Percentiles rank a stretch among this genome's conserved stretches.
Conservation (phyloP, 805 yeast genomes). For the Schwanniomyces vanrijiae region DNA sequence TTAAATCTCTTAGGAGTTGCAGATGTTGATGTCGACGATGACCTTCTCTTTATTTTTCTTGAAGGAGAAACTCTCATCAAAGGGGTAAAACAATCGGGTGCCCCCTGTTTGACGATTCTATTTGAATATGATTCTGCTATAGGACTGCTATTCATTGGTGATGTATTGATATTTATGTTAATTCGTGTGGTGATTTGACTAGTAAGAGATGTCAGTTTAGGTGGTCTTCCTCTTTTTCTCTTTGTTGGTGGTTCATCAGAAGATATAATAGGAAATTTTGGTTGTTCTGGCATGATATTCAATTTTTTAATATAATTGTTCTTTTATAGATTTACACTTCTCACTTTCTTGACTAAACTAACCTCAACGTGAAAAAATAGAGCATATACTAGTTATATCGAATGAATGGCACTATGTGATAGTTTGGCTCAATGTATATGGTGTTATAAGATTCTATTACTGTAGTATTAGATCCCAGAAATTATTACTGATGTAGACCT, state of each 20-base stretch:
- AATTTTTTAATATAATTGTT: neutral
- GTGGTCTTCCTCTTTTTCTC: conserved; percentile 47
- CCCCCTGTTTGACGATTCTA: conserved; percentile 37
- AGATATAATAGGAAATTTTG: neutral
- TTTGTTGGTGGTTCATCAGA: conserved; percentile 25
- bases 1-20: conserved; percentile 2
- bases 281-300: neutral
- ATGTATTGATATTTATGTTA: conserved; percentile 41
- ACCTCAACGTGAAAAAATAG: neutral
- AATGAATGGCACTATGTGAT: neutral
- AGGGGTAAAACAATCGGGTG: conserved; percentile 45
- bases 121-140: conserved; percentile 41
- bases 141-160: conserved; percentile 35
- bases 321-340: neutral
- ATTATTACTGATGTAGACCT: neutral
- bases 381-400: neutral
- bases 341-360: neutral
- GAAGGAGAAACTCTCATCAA: conserved; percentile 42
- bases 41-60: conserved; percentile 12
- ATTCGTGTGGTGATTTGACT: conserved; percentile 40
- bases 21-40: conserved; percentile 11
- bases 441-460: neutral
- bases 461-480: neutral
- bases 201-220: conserved; percentile 37
- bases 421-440: neutral